Evolutionary conservation across 2,329 filamentous ascomycete genomes (phyloP).

Genomic region (Aspergillus phoenicis): DNA sequence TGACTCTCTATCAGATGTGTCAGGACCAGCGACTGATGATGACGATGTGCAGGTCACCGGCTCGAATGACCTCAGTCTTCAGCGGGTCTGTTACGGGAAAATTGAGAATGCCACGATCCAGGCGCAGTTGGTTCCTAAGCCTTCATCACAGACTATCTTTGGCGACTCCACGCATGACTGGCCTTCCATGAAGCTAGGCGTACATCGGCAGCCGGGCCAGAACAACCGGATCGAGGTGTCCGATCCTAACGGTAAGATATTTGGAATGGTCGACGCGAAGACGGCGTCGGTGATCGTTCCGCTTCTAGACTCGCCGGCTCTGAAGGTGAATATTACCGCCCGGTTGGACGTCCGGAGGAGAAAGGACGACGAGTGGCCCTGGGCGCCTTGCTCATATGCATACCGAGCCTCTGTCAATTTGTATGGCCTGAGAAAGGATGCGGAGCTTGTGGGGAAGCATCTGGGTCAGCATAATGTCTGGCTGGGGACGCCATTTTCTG

Average conservation of each 20-base stretch:
- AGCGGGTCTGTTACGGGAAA: constrained; percentile 81
- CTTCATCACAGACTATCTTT: constrained; percentile 62
- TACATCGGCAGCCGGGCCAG: constrained; percentile 63
- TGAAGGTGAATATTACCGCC: constrained; percentile 70
- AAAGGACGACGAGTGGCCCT: constrained; percentile 64
- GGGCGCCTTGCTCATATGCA: constrained; percentile 61
- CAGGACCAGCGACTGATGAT: constrained; percentile 32
- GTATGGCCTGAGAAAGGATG: constrained; percentile 72
- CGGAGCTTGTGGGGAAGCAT: constrained; percentile 66
- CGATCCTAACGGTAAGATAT: constrained; percentile 70
- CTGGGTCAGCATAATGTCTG: constrained; percentile 68
- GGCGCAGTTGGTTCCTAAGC: constrained; percentile 70
- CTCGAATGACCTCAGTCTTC: constrained; percentile 62
- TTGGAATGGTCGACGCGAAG: constrained; percentile 73
- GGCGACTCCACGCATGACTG: constrained; percentile 58
- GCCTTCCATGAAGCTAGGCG: constrained; percentile 72
- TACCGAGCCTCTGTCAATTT: constrained; percentile 73
- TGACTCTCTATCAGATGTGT: constrained; percentile 27
- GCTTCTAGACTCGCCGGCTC: constrained; percentile 67
- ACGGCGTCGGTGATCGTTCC: constrained; percentile 69
- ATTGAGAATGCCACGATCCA: constrained; percentile 68
- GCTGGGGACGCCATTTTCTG: constrained; percentile 66
- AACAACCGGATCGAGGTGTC: constrained; percentile 67
- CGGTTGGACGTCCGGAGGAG: constrained; percentile 70
- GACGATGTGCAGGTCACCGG: constrained; percentile 49